phyloP scores from a whole-genome alignment of 352 stramenopile species.

The Elongisporangium prolatum region DNA sequence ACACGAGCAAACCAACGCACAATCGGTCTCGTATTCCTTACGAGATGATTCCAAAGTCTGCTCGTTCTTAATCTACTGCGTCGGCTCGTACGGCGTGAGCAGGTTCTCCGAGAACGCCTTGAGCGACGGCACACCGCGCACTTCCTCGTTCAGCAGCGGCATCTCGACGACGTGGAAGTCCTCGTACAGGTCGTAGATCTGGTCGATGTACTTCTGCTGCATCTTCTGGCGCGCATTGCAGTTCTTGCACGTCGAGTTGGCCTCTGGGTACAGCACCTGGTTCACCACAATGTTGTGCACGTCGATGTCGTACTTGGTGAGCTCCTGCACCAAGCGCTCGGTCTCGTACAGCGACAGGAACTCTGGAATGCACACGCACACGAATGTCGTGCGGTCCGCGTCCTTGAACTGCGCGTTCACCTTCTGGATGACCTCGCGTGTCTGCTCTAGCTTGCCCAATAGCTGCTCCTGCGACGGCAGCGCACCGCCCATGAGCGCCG shows the following conservation, averaged over 20 bases:
- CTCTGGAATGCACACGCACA: slow-evolving; percentile 99
- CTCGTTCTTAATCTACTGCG: slow-evolving; percentile 23
- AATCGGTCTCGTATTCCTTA: slow-evolving; percentile 10
- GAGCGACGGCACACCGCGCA: slow-evolving; percentile 93
- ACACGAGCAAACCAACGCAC: slow-evolving; percentile 1
- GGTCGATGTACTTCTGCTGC: slow-evolving; percentile 99
- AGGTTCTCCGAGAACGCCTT: slow-evolving; percentile 93
- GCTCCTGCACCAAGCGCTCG: slow-evolving; percentile 97
- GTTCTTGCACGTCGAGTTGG: slow-evolving; percentile 85
- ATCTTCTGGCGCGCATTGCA: slow-evolving; percentile 97
- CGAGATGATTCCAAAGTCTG: slow-evolving; percentile 3
- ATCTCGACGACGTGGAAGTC: slow-evolving; percentile 99
- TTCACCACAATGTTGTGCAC: slow-evolving; percentile 99
- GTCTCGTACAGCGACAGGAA: slow-evolving; percentile 99
- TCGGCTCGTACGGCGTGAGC: slow-evolving; percentile 91
- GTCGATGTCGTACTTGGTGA: slow-evolving; percentile 99
- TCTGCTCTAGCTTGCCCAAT: slow-evolving; percentile 94
- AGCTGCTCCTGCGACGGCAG: slow-evolving; percentile 93
- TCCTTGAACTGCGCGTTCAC: slow-evolving; percentile 99
- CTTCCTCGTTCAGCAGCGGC: slow-evolving; percentile 98
- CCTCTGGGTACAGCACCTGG: slow-evolving; percentile 94
- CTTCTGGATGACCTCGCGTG: slow-evolving; percentile 97
- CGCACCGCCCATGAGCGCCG: slow-evolving; percentile 63
- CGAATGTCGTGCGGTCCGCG: slow-evolving; percentile 97
- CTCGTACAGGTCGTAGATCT: slow-evolving; percentile 99